Evolutionary conservation across 164 flowering plant species (phyloP), one percentile per base, ranked within the genome.

Genomic region (Magnolia officinalis): DNA sequence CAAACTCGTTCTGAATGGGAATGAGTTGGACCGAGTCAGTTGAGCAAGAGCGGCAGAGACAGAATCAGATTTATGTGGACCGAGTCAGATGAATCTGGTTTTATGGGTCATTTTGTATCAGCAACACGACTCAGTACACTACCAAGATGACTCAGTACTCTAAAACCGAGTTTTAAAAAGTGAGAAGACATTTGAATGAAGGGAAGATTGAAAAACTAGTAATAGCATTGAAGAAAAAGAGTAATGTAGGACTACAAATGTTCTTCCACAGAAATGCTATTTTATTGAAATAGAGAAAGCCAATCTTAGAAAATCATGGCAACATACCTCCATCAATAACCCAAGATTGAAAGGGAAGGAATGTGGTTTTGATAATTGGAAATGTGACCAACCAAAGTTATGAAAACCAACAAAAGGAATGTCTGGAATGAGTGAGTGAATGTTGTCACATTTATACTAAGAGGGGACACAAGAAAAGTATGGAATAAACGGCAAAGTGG

Each of bases 391-490:
- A 59, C 29, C 14, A 63, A 59, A 70, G 74, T 63, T 20, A 73
- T 50, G 8, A 55, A 73, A 71, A 45, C 72, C 70, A 67, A 16
- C 74, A 75, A 67, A 11, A 31, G 74, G 76, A 79, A 74, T 77
- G 80, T 72, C 16, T 70, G 63, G 58, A 72, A 75, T 68, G 52
- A 75, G 65, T 51, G 67, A 26, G 69, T 71, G 76, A 76, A 74
- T 77, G 84, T 80, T 73, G 71, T 68, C 67, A 8, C 24, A 64
- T 64, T 64, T 75, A 81, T 80, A 84, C 72, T 63, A 20, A 23
- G 23, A 68, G 79, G 79, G 78, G 50, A 72, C 77, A 74, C 16
- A 63, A 45, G 70, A 77, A 74, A 77, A 67, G 77, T 68, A 50
- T 55, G 31, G 71, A 79, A 72, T 71, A 78, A 76, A 65, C 77